Conservation (phyloP, 192 early-diverging fungal genomes). For the Coemansia asiatica region DNA sequence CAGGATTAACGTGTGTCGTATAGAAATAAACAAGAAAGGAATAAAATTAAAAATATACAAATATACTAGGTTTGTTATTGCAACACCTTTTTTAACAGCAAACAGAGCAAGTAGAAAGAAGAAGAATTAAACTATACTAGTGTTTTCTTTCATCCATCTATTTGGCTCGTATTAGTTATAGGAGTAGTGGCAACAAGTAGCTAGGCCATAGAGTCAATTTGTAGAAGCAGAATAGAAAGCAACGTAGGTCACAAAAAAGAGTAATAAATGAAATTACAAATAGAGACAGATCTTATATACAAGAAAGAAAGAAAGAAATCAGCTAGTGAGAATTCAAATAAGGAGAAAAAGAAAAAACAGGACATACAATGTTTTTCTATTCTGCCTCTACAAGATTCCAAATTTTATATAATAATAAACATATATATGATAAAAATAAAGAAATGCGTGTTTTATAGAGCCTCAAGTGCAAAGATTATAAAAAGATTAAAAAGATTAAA, state of each 20-base stretch:
- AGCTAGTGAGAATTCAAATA: no score
- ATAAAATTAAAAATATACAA: background rate
- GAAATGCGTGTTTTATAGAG: background rate
- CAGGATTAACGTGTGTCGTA: no score
- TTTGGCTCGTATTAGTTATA: background rate
- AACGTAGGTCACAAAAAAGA: background rate
- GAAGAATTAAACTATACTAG: no score
- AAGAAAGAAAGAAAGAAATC: background rate
- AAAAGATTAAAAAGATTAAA: conserved; percentile 3
- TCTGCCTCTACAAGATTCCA: background rate
- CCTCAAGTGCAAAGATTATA: background rate
- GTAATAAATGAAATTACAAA: background rate
- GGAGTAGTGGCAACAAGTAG: background rate
- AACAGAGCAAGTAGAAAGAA: background rate
- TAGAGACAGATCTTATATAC: background rate
- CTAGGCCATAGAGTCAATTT: background rate
- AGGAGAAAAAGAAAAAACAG: background rate
- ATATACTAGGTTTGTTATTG: background rate
- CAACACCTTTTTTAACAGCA: no score
- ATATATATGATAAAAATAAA: background rate
- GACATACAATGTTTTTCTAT: background rate
- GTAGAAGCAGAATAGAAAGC: conserved; percentile 1
- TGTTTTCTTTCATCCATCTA: background rate
- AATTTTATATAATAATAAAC: conserved; percentile 1
- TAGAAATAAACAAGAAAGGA: background rate